Evolutionary conservation across 192 early-diverging fungal genomes (phyloP).

Genomic region (Radiomyces spectabilis): DNA sequence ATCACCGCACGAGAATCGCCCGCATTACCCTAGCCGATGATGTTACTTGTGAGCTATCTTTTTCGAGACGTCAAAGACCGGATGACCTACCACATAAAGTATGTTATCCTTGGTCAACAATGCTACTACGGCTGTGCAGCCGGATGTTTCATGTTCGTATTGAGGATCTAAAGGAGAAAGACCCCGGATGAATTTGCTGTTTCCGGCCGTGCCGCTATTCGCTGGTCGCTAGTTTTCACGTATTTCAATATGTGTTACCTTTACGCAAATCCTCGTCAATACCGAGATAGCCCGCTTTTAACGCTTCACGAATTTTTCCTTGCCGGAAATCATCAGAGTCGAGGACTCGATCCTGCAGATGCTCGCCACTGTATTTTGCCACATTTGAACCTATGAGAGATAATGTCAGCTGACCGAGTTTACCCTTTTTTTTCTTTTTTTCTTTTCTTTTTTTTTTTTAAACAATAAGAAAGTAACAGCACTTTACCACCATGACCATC

Average conservation of each 20-base stretch:
- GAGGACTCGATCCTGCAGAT: constrained; percentile 68
- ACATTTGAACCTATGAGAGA: constrained; percentile 54
- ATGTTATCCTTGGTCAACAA: constrained; percentile 77
- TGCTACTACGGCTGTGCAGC: constrained; percentile 90
- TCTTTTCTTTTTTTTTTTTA: too few relatives aligned
- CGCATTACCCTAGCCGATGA: constrained; percentile 59
- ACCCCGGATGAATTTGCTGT: not conserved
- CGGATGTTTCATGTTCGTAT: constrained; percentile 69
- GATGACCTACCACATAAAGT: constrained; percentile 59
- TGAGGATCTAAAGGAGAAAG: constrained; percentile 9
- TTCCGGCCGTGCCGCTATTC: not conserved
- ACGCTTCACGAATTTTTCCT: constrained; percentile 64
- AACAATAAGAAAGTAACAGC: too few relatives aligned
- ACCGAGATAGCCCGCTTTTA: constrained; percentile 77
- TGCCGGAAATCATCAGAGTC: constrained; percentile 51
- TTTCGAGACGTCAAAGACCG: not conserved
- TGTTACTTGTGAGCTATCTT: too few relatives aligned
- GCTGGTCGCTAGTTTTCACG: not conserved
- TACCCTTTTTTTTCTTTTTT: too few relatives aligned
- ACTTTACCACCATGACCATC: constrained; percentile 91
- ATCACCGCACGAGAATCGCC: constrained; percentile 95
- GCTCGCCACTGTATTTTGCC: constrained; percentile 76
- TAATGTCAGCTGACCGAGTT: too few relatives aligned
- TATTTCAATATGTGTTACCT: too few relatives aligned
- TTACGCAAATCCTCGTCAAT: constrained; percentile 71